Percentiles rank a stretch among this genome's conserved stretches.
Evolutionary conservation across 805 yeast species (phyloP).

Genomic region (Kazachstania martiniae): DNA sequence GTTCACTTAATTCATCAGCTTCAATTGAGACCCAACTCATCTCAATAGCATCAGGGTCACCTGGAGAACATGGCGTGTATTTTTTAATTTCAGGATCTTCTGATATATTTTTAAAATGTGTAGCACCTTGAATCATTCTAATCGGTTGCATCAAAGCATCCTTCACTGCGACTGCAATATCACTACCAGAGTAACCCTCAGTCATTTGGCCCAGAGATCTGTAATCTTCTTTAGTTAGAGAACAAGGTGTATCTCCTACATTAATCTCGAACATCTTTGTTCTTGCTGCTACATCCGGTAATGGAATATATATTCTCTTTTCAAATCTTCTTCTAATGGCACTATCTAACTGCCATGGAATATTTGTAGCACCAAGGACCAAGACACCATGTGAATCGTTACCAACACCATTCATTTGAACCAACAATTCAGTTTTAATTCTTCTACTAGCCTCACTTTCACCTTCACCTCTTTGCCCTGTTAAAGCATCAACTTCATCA

Average conservation of each 20-base stretch:
- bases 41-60: slow-evolving; percentile 77
- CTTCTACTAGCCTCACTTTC: slow-evolving; percentile 94
- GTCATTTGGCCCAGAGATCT: slow-evolving; percentile 82
- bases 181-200: slow-evolving; percentile 96
- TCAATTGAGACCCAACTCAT: slow-evolving; percentile 90
- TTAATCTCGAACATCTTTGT: slow-evolving; percentile 89
- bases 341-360: slow-evolving; percentile 97
- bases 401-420: slow-evolving; percentile 99
- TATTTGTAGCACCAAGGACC: slow-evolving; percentile 94
- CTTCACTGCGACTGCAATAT: slow-evolving; percentile 89
- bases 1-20: slow-evolving; percentile 83
- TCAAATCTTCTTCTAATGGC: slow-evolving; percentile 96
- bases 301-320: slow-evolving; percentile 84
- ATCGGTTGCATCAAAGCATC: slow-evolving; percentile 98
- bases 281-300: slow-evolving; percentile 91
- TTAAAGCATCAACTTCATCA: slow-evolving; percentile 95
- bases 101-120: slow-evolving; percentile 69
- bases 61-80: slow-evolving; percentile 93
- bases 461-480: slow-evolving; percentile 97
- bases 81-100: slow-evolving; percentile 32
- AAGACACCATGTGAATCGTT: slow-evolving; percentile 87
- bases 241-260: slow-evolving; percentile 83
- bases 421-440: slow-evolving; percentile 89
- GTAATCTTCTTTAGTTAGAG: slow-evolving; percentile 60
- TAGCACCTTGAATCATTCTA: slow-evolving; percentile 88